Conservation (phyloP, 208 protist species). For the Acanthamoeba sp. region DNA sequence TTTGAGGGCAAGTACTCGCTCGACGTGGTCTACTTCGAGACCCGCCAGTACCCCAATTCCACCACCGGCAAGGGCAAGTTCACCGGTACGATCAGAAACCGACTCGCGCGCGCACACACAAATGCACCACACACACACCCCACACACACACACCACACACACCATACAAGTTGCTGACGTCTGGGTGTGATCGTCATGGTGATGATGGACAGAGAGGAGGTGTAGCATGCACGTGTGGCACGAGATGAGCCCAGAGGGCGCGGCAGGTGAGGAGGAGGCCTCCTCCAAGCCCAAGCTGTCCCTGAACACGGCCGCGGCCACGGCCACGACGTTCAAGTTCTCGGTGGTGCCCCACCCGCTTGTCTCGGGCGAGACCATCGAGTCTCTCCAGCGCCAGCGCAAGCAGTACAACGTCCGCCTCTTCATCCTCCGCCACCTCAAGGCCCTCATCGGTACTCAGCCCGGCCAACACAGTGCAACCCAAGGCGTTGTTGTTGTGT, state of each 20-base stretch:
- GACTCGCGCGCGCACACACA: neutral
- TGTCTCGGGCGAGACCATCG: neutral
- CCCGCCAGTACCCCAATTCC: neutral
- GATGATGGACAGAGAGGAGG: neutral
- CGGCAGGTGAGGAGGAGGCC: neutral
- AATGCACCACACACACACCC: neutral
- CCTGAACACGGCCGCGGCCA: neutral
- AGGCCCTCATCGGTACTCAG: neutral
- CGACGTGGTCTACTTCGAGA: conserved; percentile 18
- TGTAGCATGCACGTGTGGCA: conserved; percentile 31
- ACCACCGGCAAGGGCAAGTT: neutral
- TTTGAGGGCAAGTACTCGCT: neutral
- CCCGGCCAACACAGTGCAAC: too few species aligned
- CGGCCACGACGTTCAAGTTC: neutral
- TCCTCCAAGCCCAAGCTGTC: neutral
- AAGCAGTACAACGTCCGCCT: conserved; percentile 11
- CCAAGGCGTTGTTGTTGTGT: neutral
- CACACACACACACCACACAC: neutral
- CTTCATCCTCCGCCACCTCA: conserved; percentile 11
- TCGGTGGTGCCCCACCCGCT: neutral
- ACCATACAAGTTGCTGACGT: neutral
- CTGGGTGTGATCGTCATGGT: neutral
- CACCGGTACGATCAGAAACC: neutral
- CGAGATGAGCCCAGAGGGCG: neutral
- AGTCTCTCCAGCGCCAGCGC: conserved; percentile 1